Evolutionary conservation across 176 grass and related monocot genomes (phyloP).

Genomic region (Metroxylon sagu): DNA sequence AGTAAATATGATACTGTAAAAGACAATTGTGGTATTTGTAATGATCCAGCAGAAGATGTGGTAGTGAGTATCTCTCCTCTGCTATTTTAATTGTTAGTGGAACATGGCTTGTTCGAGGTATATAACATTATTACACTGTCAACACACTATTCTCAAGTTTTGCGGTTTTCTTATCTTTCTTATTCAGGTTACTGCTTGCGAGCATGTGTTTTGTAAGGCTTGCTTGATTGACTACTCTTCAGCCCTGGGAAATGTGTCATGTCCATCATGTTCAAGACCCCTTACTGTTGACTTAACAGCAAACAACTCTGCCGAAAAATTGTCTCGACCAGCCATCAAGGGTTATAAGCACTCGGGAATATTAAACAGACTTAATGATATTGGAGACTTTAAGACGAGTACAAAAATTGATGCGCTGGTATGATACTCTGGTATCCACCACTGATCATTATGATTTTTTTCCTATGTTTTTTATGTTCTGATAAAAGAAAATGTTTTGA

Average conservation of each 20-base stretch:
- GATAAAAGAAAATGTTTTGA: too few relatives aligned
- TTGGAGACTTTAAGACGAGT: slow-evolving; percentile 66
- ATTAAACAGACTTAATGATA: slow-evolving; percentile 51
- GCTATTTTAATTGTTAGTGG: neutral
- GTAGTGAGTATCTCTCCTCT: slow-evolving; percentile 45
- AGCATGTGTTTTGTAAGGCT: slow-evolving; percentile 82
- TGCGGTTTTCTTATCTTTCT: slow-evolving; percentile 8
- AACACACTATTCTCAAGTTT: too few relatives aligned
- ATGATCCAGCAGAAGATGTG: slow-evolving; percentile 49
- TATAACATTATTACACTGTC: too few relatives aligned
- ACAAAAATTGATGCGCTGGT: slow-evolving; percentile 99
- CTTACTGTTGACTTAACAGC: slow-evolving; percentile 75
- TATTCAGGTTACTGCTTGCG: slow-evolving; percentile 71
- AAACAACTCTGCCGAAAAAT: slow-evolving; percentile 27
- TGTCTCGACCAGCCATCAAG: slow-evolving; percentile 31
- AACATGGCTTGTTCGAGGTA: neutral
- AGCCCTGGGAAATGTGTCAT: slow-evolving; percentile 54
- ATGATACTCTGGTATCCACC: slow-evolving; percentile 6
- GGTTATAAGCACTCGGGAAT: slow-evolving; percentile 66
- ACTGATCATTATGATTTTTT: too few relatives aligned
- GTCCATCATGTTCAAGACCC: slow-evolving; percentile 68
- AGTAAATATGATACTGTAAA: slow-evolving; percentile 25
- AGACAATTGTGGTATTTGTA: slow-evolving; percentile 61
- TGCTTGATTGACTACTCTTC: slow-evolving; percentile 75
- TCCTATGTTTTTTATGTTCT: too few relatives aligned